These are phyloP conservation scores for Pisolithus albus DNA, from an alignment of 768 basidiomycete genomes.

Conservation along the genomic window DNA sequence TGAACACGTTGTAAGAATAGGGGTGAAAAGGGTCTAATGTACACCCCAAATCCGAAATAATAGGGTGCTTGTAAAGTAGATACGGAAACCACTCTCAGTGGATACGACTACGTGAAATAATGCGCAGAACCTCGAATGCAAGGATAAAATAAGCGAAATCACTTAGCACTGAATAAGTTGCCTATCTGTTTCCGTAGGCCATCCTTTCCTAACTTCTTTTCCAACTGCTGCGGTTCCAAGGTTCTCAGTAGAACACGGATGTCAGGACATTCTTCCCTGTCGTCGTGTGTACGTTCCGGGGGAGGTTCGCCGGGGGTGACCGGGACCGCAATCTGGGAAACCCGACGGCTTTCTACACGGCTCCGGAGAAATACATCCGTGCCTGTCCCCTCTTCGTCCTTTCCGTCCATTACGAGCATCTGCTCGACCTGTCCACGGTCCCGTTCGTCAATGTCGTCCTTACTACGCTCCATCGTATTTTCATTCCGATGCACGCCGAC, in stretches of 20 bases:
- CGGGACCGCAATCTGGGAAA: no score
- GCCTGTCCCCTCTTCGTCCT: no score
- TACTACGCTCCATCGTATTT: neutral
- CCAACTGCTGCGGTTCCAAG: slow-evolving; percentile 7
- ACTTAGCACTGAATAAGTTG: slow-evolving; percentile 6
- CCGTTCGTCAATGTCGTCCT: neutral
- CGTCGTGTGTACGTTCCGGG: neutral
- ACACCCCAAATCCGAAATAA: neutral
- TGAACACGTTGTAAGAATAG: neutral
- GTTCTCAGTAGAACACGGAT: neutral
- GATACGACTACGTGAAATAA: neutral
- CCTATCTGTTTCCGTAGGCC: slow-evolving; percentile 9
- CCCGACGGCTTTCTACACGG: no score
- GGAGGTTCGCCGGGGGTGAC: no score
- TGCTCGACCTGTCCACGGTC: no score
- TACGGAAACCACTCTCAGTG: neutral
- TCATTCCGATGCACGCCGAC: neutral
- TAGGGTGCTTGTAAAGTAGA: neutral
- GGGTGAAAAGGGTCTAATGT: neutral
- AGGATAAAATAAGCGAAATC: slow-evolving; percentile 31
- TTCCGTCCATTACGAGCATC: no score
- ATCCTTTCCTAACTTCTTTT: slow-evolving; percentile 12
- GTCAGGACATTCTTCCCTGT: neutral
- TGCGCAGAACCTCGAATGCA: neutral
- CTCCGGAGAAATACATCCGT: no score